Base-by-base conservation (phyloP, 441 rosid genomes). In the Bruguiera hainesii region DNA sequence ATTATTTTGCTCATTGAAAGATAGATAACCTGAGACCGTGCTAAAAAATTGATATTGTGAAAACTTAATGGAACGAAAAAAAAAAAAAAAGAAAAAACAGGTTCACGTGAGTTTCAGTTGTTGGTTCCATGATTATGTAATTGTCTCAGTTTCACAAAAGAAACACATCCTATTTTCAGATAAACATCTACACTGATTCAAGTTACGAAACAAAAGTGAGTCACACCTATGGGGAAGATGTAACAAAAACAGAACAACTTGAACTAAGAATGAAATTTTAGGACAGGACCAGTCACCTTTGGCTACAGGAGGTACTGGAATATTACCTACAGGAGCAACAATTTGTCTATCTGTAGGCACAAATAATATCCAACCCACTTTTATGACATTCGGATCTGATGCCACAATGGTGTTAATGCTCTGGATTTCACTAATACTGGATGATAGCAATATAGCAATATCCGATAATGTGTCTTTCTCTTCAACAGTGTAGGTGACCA, bases 401-500 rank as follows among this genome's bases (percentile, higher is more conserved):
- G n/a, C 69, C 69, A 81, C 48, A 69, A 61, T 51, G 0, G 28
- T 7, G 74, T 84, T 88, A 83, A 80, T 56, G 53, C 66, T 74
- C 74, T 69, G 53, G 23, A 84, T 74, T 48, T 57, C 78, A 26
- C 57, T 65, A 1, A 67, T 11, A 20, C 73, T 67, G 29, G 88
- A 74, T 30, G 84, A 75, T 26, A 85, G 63, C 61, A 69, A 61
- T 23, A 19, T 30, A 11, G 83, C 79, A 15, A 88, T 84, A 60
- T 37, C 61, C 6, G 78, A 70, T 48, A 84, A 46, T 1, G 73
- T 77, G 71, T 84, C 94, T 0, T 73, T 71, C 35, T 23, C 56
- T 79, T 85, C 82, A 69, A 88, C 84, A 23, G 89, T 84, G 75
- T 85, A 88, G 3, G 90, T 80, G 37, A 83, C 85, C 63, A 84